These are phyloP conservation scores for Tetrahymena elliotti DNA, from an alignment of 73 alveolate genomes.

Conservation along the genomic window DNA sequence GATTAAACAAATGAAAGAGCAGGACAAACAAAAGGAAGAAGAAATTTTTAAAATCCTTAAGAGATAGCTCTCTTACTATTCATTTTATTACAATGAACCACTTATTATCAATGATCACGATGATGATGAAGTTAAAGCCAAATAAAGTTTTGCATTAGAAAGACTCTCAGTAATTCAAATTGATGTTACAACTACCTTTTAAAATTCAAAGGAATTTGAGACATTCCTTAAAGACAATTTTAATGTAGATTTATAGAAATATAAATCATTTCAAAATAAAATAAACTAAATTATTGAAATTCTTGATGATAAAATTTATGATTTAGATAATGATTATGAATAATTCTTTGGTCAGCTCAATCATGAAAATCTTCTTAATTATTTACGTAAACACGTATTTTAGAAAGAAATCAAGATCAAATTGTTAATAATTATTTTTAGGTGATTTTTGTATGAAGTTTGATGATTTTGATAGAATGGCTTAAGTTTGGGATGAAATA, in stretches of 20 bases:
- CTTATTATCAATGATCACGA: neutral
- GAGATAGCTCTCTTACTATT: neutral
- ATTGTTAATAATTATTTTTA: neutral
- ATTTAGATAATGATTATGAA: neutral
- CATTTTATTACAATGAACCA: neutral
- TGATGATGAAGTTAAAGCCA: neutral
- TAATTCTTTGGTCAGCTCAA: neutral
- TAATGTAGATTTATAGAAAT: neutral
- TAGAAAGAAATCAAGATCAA: no score
- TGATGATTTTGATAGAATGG: neutral
- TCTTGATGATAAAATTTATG: neutral
- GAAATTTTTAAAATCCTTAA: neutral
- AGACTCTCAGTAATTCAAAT: neutral
- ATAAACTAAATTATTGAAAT: neutral
- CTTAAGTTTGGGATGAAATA: neutral
- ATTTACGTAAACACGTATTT: neutral
- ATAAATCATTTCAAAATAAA: neutral
- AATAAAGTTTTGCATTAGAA: neutral
- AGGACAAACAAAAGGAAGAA: neutral
- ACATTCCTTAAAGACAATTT: neutral
- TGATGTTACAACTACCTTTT: neutral
- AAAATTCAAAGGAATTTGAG: neutral
- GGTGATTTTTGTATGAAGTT: neutral
- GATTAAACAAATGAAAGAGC: neutral
- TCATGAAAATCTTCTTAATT: neutral